Base-by-base conservation (phyloP, 78 protist species). In the Speleostelium caveatum region DNA sequence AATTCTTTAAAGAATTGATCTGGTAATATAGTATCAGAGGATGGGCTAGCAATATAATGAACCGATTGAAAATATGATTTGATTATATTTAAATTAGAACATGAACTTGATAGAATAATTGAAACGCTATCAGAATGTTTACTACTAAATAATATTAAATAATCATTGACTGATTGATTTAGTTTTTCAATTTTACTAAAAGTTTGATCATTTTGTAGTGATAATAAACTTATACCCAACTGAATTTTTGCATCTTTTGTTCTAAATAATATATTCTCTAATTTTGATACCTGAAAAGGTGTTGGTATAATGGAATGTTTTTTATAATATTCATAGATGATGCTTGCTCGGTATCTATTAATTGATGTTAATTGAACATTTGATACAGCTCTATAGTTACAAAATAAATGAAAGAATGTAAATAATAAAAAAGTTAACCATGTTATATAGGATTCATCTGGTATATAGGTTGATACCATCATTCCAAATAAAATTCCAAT, bases 301-400 rank as follows among this genome's bases (percentile, higher is more conserved):
- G 76, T 51, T 12, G 88, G 75, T 3, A 78, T 66, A 12, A n/a
- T 10, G 6, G 58, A 51, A 42, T 78, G 49, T 19, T 63, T 55
- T 1, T 32, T 41, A 66, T 55, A 78, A 39, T 78, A 39, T 4
- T 55, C 42, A 56, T 78, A 67, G 16, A 78, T 78, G 36, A 86
- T 10, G 51, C 7, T n/a, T 7, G 86, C 67, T 6, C 93, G 28
- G 36, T 86, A 69, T 17, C 86, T 16, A 56, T 86, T 86, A 67
- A 86, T 75, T 16, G 86, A 67, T 16, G 32, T 30, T 3, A 86
- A 49, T 38, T 24, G 45, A 26, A 86, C 75, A 8, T 24, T 41
- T 33, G 73, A 28, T 14, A 86, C 93, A 2, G 93, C 93, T 24
- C 67, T 28, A 51, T 86, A 86, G 41, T 86, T 86, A 26, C 87